Conservation (phyloP, 495 filamentous ascomycete genomes). For the Astrothelium subdiscretum region DNA sequence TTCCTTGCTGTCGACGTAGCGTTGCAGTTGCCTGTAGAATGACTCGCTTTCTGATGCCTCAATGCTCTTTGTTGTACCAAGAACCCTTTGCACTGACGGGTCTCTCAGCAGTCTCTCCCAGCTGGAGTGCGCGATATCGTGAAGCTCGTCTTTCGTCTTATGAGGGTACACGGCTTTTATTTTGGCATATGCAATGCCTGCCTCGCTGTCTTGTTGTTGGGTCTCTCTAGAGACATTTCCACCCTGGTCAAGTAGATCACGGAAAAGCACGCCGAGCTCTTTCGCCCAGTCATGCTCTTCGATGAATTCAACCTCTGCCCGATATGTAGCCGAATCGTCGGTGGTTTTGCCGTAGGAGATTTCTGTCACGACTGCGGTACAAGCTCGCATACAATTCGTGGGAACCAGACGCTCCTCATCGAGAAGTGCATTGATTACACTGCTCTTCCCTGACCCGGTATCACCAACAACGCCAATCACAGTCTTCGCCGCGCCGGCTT, state of each 20-base stretch:
- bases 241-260: constrained; percentile 40
- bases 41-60: constrained; percentile 22
- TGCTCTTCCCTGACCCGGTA: constrained; percentile 25
- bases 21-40: constrained; percentile 37
- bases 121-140: constrained; percentile 23
- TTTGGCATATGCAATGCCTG: constrained; percentile 50
- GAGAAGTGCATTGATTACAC: constrained; percentile 26
- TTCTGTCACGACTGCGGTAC: constrained; percentile 55
- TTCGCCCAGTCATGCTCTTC: constrained; percentile 41
- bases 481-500: constrained; percentile 22
- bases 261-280: constrained; percentile 40
- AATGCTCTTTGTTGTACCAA: constrained; percentile 39
- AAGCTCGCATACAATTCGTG: constrained; percentile 51
- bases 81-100: constrained; percentile 29
- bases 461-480: constrained; percentile 27
- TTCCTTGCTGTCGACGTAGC: constrained; percentile 43
- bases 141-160: constrained; percentile 36
- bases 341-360: constrained; percentile 48
- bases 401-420: constrained; percentile 36
- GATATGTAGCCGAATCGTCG: constrained; percentile 37
- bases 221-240: constrained; percentile 35
- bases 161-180: constrained; percentile 53
- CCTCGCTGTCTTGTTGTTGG: constrained; percentile 37
- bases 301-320: constrained; percentile 56
- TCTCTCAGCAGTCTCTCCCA: constrained; percentile 32